phyloP scores from a whole-genome alignment of 164 flowering plant species.

The Umbilicus rupestris region DNA sequence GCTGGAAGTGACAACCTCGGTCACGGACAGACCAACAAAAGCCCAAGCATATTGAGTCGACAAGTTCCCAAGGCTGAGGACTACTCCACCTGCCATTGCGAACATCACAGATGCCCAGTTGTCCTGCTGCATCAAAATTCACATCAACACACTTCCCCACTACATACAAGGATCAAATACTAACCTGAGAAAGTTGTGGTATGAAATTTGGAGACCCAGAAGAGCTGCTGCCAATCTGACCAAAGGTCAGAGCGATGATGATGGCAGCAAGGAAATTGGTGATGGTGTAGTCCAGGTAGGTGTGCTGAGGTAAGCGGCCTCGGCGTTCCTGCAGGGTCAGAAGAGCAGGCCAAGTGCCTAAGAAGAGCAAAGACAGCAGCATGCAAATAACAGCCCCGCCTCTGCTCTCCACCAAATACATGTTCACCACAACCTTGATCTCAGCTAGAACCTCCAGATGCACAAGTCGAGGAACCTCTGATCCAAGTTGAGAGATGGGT shows the following conservation, averaged over 20 bases:
- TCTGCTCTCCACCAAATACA: slow-evolving; percentile 76
- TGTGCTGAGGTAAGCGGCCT: slow-evolving; percentile 87
- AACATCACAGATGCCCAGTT: slow-evolving; percentile 73
- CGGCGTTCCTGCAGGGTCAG: slow-evolving; percentile 66
- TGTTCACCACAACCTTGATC: slow-evolving; percentile 20
- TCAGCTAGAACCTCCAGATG: not conserved
- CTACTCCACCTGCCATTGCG: slow-evolving; percentile 76
- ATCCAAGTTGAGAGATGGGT: not conserved
- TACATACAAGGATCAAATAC: not conserved
- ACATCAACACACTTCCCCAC: not conserved
- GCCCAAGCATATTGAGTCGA: slow-evolving; percentile 87
- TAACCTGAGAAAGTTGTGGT: slow-evolving; percentile 61
- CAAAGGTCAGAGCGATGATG: slow-evolving; percentile 69
- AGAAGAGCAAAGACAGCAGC: slow-evolving; percentile 52
- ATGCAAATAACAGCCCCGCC: slow-evolving; percentile 76
- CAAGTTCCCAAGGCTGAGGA: slow-evolving; percentile 68
- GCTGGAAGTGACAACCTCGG: slow-evolving; percentile 63
- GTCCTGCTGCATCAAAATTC: slow-evolving; percentile 32
- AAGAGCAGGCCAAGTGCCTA: slow-evolving; percentile 91
- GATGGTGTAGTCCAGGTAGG: slow-evolving; percentile 75
- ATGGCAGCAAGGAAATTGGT: slow-evolving; percentile 79
- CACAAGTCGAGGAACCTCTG: not conserved
- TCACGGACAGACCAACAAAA: slow-evolving; percentile 73
- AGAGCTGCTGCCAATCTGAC: slow-evolving; percentile 53
- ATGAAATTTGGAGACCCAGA: slow-evolving; percentile 52